Evolutionary conservation across 2,329 filamentous ascomycete species (phyloP).

Genomic region (Phaeosphaeriaceae sp.): DNA sequence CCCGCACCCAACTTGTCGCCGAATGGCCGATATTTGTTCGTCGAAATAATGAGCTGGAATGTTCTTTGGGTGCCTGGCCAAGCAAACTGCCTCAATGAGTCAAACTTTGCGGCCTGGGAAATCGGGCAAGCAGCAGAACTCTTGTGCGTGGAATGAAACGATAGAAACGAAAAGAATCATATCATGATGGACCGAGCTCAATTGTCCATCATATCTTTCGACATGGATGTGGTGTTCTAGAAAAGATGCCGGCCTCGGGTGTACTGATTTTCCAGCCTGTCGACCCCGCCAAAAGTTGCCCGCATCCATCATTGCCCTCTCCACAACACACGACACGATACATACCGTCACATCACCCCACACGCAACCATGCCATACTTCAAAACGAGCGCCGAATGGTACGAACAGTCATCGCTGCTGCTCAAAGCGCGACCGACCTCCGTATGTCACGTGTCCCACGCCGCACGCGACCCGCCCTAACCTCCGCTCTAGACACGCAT

Average conservation of each 20-base stretch:
- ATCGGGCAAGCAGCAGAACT: no score
- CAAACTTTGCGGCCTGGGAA: neutral
- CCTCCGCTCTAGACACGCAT: constrained; percentile 74
- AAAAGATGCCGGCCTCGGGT: constrained; percentile 4
- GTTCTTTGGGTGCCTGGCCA: neutral
- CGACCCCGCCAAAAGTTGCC: constrained; percentile 41
- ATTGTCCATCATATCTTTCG: neutral
- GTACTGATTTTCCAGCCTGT: constrained; percentile 17
- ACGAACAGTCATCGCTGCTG: constrained; percentile 84
- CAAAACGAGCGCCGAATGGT: constrained; percentile 85
- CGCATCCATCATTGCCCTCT: constrained; percentile 1
- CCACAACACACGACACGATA: constrained; percentile 1
- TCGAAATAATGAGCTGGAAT: neutral
- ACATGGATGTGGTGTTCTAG: neutral
- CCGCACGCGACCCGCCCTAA: constrained; percentile 20
- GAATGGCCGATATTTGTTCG: neutral
- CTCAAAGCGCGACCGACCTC: constrained; percentile 85
- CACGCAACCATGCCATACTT: constrained; percentile 74
- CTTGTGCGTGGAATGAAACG: no score
- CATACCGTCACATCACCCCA: constrained; percentile 14
- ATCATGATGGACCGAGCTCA: neutral
- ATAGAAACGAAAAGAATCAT: no score
- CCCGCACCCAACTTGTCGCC: neutral
- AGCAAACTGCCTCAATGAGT: neutral
- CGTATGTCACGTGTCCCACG: constrained; percentile 60